These are phyloP conservation scores for Tulasnella sp. DNA, from an alignment of 768 basidiomycete genomes.

Conservation along the genomic window DNA sequence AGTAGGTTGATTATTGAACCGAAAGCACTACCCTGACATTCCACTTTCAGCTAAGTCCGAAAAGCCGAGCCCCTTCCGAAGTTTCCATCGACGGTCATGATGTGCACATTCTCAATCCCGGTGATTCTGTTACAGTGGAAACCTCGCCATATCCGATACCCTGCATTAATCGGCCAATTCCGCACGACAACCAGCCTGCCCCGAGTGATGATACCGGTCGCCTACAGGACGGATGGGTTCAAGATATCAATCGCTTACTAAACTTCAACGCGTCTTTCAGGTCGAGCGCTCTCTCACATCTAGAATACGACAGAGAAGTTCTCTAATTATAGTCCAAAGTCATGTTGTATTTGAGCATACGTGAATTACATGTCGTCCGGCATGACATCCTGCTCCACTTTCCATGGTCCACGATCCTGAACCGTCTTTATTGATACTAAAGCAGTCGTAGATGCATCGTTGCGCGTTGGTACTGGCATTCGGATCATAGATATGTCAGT, in stretches of 20 bases:
- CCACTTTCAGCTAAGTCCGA: slow-evolving; percentile 58
- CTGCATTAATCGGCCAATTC: slow-evolving; percentile 57
- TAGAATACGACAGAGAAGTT: background rate
- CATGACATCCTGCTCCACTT: too few species aligned
- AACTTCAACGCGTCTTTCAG: slow-evolving; percentile 90
- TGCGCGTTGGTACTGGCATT: too few species aligned
- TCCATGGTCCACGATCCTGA: too few species aligned
- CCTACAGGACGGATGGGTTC: slow-evolving; percentile 83
- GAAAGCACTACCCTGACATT: background rate
- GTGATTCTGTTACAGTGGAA: slow-evolving; percentile 75
- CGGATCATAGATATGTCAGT: background rate
- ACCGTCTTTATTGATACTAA: too few species aligned
- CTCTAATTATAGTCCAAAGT: background rate
- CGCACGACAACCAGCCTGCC: background rate
- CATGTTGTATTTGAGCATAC: background rate
- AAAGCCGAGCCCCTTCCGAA: slow-evolving; percentile 74
- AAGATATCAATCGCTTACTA: slow-evolving; percentile 87
- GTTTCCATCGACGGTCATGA: slow-evolving; percentile 90
- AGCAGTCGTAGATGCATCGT: too few species aligned
- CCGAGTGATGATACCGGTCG: background rate
- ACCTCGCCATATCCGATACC: slow-evolving; percentile 86
- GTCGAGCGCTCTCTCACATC: slow-evolving; percentile 16
- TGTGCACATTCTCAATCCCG: slow-evolving; percentile 69
- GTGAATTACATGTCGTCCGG: too few species aligned
- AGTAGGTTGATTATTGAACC: slow-evolving; percentile 8